Percentiles rank a stretch among this genome's conserved stretches.
Evolutionary conservation across 176 grass and related monocot species (phyloP).

Genomic region (Elaeis guineensis): DNA sequence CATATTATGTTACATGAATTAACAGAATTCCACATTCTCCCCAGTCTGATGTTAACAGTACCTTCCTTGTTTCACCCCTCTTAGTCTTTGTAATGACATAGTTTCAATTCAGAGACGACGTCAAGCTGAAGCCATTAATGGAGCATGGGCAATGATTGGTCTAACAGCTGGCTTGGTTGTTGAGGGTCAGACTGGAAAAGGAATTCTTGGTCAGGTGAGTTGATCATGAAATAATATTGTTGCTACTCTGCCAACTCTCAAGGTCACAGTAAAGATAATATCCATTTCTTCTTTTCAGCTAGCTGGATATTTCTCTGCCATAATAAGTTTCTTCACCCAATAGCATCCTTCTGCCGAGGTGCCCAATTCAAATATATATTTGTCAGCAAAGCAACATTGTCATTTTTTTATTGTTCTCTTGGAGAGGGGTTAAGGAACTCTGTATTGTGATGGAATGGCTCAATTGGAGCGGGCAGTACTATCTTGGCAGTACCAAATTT

Average conservation of each 20-base stretch:
- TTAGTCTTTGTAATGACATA: conserved; percentile 1
- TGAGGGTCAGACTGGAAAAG: conserved; percentile 89
- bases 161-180: conserved; percentile 63
- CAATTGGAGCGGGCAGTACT: no score
- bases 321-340: conserved; percentile 39
- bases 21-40: no score
- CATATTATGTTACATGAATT: no score
- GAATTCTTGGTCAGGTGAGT: conserved; percentile 82
- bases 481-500: no score
- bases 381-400: no score
- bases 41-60: no score
- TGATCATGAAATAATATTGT: neutral
- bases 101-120: conserved; percentile 36
- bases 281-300: conserved; percentile 50
- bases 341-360: neutral
- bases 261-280: neutral
- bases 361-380: no score
- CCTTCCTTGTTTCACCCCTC: no score
- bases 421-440: no score
- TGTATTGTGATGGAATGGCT: no score
- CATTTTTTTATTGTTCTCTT: no score
- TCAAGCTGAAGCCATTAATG: conserved; percentile 84
- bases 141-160: conserved; percentile 79
- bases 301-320: conserved; percentile 52
- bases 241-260: neutral